These are phyloP conservation scores for Cladorrhinum samala DNA, from an alignment of 495 filamentous ascomycete genomes.

Conservation along the genomic window DNA sequence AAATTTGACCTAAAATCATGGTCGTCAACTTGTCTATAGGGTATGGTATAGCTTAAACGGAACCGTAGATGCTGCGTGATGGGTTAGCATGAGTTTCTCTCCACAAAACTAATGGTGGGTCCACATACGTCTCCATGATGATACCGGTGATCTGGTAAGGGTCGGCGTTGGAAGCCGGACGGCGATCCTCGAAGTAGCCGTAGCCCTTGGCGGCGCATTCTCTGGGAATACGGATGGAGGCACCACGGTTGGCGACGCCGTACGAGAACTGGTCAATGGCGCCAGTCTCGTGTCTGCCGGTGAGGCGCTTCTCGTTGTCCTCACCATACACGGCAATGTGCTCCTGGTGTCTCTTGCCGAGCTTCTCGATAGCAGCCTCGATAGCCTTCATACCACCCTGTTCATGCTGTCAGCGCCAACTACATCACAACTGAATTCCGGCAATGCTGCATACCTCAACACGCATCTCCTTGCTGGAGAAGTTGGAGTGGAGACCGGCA, in stretches of 20 bases:
- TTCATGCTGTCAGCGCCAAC: neutral
- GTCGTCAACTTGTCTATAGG: neutral
- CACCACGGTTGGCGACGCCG: conserved; percentile 94
- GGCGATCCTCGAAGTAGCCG: conserved; percentile 97
- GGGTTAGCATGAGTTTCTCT: neutral
- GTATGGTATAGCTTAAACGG: neutral
- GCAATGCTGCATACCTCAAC: neutral
- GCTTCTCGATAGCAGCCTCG: conserved; percentile 57
- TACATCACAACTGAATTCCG: neutral
- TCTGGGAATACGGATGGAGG: conserved; percentile 83
- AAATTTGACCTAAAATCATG: neutral
- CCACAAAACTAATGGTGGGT: neutral
- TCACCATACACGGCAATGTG: conserved; percentile 98
- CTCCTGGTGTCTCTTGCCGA: conserved; percentile 81
- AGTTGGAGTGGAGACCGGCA: conserved; percentile 93
- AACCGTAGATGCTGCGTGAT: neutral
- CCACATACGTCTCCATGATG: conserved; percentile 29
- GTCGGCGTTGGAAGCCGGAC: conserved; percentile 91
- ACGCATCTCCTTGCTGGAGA: conserved; percentile 81
- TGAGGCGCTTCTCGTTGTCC: conserved; percentile 87
- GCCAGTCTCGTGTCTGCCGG: conserved; percentile 89
- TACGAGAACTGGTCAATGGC: conserved; percentile 91
- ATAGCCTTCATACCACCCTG: conserved; percentile 94
- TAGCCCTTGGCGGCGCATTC: conserved; percentile 86
- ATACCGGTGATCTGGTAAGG: conserved; percentile 63